Evolutionary conservation across 1,139 yeast species (phyloP).

Genomic region (Wickerhamomyces sp.): DNA sequence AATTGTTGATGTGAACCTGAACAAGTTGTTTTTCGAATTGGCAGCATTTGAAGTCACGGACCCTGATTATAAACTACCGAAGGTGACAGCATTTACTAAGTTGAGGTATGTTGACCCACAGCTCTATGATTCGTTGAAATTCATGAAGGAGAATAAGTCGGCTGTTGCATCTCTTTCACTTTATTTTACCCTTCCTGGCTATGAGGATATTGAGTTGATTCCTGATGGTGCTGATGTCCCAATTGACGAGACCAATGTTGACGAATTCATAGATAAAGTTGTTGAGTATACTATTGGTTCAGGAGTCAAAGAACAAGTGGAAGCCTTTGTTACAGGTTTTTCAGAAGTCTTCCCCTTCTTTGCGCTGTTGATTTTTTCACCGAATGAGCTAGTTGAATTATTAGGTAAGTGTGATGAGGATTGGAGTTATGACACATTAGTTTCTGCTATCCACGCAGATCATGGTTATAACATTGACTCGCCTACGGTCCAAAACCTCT

Average conservation of each 20-base stretch:
- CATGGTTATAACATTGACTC: conserved; percentile 86
- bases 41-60: conserved; percentile 19
- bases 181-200: conserved; percentile 76
- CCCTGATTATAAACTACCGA: conserved; percentile 5
- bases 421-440: conserved; percentile 68
- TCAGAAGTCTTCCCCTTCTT: conserved; percentile 77
- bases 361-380: conserved; percentile 66
- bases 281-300: conserved; percentile 55
- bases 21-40: conserved; percentile 60
- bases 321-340: conserved; percentile 76
- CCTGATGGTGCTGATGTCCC: conserved; percentile 47
- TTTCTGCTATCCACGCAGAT: conserved; percentile 68
- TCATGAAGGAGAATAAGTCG: conserved; percentile 41
- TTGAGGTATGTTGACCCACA: conserved; percentile 53
- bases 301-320: conserved; percentile 64
- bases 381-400: conserved; percentile 64
- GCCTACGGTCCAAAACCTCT: conserved; percentile 50
- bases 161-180: conserved; percentile 46
- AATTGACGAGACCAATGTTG: conserved; percentile 53
- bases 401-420: conserved; percentile 81
- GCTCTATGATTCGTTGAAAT: conserved; percentile 56
- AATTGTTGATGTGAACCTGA: conserved; percentile 78
- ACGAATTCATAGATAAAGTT: conserved; percentile 51
- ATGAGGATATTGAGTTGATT: conserved; percentile 52
- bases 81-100: conserved; percentile 35